Evolutionary conservation across 768 basidiomycete genomes (phyloP), one percentile per base, ranked within the genome.

Genomic region (button mushroom (Agaricus bisporus)): DNA sequence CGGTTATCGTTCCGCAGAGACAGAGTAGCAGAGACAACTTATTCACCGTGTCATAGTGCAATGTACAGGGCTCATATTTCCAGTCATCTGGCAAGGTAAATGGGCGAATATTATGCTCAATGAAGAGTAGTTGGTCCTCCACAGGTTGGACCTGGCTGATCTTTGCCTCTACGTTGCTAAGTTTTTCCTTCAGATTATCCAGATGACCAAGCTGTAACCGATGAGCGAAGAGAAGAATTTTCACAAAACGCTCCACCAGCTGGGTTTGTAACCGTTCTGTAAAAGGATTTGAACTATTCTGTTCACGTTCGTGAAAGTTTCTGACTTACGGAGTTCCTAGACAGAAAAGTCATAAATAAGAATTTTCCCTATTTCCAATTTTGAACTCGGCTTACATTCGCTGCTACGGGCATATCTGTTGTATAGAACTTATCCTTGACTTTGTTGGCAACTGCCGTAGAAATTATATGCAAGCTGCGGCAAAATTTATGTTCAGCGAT

Each of bases 11-110:
- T 20, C 29, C 5, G 26, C 1, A 18, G 41, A 48, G 26, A 26
- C n/a, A 15, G 18, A 32, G 29, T 38, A 22, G 14, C 35, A 17
- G 29, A 22, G 32, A 43, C 26, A 42, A 41, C 22, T 48, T 18
- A 32, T 81, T 57, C 64, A 82, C 90, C 43, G 81, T 87, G 62
- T 93, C 91, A 64, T 93, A 92, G 59, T 87, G 82, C 49, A 70
- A 78, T 6, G 76, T 57, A 57, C 85, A 88, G 12, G 89, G 86
- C 63, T 92, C 89, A 60, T 91, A 93, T 41, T 56, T 66, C 84
- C 81, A 89, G 62, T 90, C 83, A 10, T 60, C 61, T 8, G 91
- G 88, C 10, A 77, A 66, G 28, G 68, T 71, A 64, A 91, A 92
- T 2, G 79, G 74, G 32, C 85, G 74, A 35, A 81, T 65, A 62